A percentile compares a stretch with the other conserved stretches of the same genome.
These are phyloP conservation scores for Leccinum subrobustum DNA, from an alignment of 1,284 basidiomycete species.

Conservation along the genomic window DNA sequence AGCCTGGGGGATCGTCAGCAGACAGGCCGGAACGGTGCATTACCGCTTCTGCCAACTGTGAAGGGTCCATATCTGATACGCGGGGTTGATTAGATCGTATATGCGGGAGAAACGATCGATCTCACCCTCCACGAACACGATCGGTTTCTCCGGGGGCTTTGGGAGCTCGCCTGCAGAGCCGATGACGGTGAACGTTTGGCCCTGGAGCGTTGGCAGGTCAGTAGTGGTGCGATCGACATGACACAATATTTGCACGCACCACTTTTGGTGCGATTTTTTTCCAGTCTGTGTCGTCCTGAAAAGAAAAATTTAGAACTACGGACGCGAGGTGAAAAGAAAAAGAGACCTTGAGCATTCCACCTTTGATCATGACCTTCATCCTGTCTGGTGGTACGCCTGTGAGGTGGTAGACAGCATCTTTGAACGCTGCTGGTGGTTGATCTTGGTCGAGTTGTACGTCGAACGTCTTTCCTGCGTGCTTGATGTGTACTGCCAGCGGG, in stretches of 20 bases:
- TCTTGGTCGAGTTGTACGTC: constrained; percentile 67
- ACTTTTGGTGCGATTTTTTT: constrained; percentile 79
- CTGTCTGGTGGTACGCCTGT: constrained; percentile 89
- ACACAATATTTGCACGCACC: constrained; percentile 44
- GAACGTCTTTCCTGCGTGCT: constrained; percentile 85
- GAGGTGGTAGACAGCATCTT: constrained; percentile 75
- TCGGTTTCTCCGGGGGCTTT: constrained; percentile 75
- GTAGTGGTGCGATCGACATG: not conserved
- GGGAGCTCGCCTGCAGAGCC: constrained; percentile 92
- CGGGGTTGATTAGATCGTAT: constrained; percentile 2
- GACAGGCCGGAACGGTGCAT: constrained; percentile 25
- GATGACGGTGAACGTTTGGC: constrained; percentile 84
- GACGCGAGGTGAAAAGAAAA: constrained; percentile 9
- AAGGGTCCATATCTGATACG: constrained; percentile 78
- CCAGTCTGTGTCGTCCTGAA: constrained; percentile 83
- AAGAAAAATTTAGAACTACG: constrained; percentile 1
- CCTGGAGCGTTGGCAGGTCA: constrained; percentile 39
- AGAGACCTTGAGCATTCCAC: constrained; percentile 82
- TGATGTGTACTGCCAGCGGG: constrained; percentile 74
- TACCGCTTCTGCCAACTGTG: constrained; percentile 78
- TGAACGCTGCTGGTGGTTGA: constrained; percentile 73
- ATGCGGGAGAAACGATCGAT: constrained; percentile 1
- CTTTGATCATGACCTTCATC: constrained; percentile 98
- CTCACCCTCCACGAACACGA: constrained; percentile 80
- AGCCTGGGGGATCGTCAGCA: constrained; percentile 1